Evolutionary conservation across 768 basidiomycete species (phyloP).

Genomic region (Phlebiopsis flavidoalba): DNA sequence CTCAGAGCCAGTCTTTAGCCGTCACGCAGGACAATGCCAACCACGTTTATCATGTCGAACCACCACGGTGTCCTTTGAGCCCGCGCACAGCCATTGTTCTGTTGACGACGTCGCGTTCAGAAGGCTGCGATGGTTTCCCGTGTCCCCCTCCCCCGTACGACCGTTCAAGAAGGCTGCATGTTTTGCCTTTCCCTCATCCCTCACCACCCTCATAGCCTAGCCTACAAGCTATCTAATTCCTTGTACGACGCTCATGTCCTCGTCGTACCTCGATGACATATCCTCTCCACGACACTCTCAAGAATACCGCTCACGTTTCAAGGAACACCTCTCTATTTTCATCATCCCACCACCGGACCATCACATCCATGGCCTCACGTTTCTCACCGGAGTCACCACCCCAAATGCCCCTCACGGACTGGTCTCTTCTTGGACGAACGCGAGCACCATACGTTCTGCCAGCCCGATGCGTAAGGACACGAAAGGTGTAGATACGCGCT

Average conservation of each 20-base stretch:
- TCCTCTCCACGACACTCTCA: not conserved
- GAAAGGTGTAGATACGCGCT: conserved; percentile 23
- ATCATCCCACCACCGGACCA: conserved; percentile 15
- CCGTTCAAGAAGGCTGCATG: conserved; percentile 1
- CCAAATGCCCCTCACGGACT: conserved; percentile 22
- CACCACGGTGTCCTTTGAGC: not conserved
- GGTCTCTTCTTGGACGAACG: conserved; percentile 22
- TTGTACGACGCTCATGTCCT: not conserved
- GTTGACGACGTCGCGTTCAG: not conserved
- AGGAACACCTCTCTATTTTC: conserved; percentile 12
- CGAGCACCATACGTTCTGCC: conserved; percentile 17
- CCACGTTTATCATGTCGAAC: not conserved
- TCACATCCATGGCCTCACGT: conserved; percentile 30
- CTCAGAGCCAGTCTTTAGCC: not conserved
- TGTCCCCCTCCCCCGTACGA: too few species aligned
- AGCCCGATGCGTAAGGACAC: conserved; percentile 22
- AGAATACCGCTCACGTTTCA: conserved; percentile 10
- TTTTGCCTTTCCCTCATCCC: not conserved
- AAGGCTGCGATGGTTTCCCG: too few species aligned
- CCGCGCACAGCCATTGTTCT: not conserved
- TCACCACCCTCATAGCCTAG: not conserved
- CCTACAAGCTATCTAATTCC: not conserved
- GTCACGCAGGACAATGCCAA: not conserved
- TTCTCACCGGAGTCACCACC: conserved; percentile 42
- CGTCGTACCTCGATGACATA: not conserved